Evolutionary conservation across 2,329 filamentous ascomycete species (phyloP).

Genomic region (Ceratocystis destructans): DNA sequence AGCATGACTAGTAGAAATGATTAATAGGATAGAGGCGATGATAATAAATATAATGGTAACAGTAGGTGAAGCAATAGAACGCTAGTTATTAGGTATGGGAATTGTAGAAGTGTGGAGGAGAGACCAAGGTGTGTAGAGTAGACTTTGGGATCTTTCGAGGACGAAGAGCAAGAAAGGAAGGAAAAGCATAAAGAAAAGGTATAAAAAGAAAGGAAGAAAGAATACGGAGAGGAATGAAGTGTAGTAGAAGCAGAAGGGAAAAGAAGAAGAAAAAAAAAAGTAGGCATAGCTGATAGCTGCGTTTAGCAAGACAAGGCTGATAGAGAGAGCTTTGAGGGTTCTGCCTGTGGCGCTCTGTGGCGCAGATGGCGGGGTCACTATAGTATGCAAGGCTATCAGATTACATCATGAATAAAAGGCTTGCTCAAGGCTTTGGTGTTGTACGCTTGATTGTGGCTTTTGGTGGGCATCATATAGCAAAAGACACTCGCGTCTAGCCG

Average conservation of each 20-base stretch:
- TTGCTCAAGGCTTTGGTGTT: too few relatives aligned
- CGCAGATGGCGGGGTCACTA: neutral
- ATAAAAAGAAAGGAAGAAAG: neutral
- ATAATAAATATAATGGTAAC: neutral
- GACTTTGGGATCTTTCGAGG: neutral
- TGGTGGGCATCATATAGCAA: too few relatives aligned
- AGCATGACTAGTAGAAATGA: slow-evolving; percentile 32
- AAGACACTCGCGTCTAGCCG: neutral
- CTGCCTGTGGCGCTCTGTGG: too few relatives aligned
- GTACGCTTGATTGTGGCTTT: too few relatives aligned
- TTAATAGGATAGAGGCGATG: neutral
- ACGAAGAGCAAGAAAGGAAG: neutral
- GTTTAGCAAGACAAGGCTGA: neutral
- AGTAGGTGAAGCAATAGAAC: neutral
- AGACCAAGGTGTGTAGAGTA: too few relatives aligned
- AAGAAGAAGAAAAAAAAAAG: neutral
- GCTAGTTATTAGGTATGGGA: neutral
- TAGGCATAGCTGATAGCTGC: neutral
- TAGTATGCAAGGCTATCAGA: neutral
- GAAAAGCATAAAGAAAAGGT: neutral
- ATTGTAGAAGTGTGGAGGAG: too few relatives aligned
- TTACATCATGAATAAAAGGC: too few relatives aligned
- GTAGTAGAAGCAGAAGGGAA: neutral
- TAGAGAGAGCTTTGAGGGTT: neutral
- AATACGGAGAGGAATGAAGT: neutral